A percentile compares a stretch with the other conserved stretches of the same genome.
These are phyloP conservation scores for Ceratocystis cubensis DNA, from an alignment of 2,329 filamentous ascomycete species.

Conservation along the genomic window DNA sequence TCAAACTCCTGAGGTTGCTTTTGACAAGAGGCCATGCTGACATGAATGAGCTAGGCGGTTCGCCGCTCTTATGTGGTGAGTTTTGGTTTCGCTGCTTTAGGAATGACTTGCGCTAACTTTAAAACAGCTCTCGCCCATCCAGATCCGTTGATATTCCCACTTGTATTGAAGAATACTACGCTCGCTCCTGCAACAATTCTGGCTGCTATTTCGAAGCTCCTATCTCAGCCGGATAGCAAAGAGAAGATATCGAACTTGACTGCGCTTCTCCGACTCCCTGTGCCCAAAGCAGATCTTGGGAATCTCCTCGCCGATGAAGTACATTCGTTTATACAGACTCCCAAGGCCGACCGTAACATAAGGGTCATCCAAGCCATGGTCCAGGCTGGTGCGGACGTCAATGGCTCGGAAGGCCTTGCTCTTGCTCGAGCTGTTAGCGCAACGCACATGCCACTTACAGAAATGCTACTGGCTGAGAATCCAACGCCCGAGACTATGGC, in stretches of 20 bases:
- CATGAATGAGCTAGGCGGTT: constrained; percentile 37
- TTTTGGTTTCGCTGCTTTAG: neutral
- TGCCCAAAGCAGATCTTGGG: constrained; percentile 32
- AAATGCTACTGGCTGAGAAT: constrained; percentile 35
- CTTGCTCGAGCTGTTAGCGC: constrained; percentile 40
- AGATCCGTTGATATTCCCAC: constrained; percentile 38
- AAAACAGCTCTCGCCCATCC: constrained; percentile 31
- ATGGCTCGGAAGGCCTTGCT: constrained; percentile 39
- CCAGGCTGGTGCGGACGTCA: constrained; percentile 42
- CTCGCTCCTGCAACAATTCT: constrained; percentile 35
- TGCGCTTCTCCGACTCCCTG: constrained; percentile 34
- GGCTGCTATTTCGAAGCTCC: constrained; percentile 33
- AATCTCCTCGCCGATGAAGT: constrained; percentile 41
- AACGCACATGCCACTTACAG: constrained; percentile 35
- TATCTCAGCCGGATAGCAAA: constrained; percentile 33
- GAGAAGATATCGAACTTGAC: constrained; percentile 40
- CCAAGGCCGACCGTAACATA: constrained; percentile 30
- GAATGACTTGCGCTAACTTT: constrained; percentile 20
- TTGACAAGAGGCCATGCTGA: constrained; percentile 41
- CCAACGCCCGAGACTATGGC: constrained; percentile 36
- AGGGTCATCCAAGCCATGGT: constrained; percentile 37
- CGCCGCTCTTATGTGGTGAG: constrained; percentile 32
- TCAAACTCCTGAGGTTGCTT: constrained; percentile 37
- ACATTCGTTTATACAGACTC: constrained; percentile 32
- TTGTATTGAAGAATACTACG: constrained; percentile 36